Evolutionary conservation across 257 asterid species (phyloP).

Genomic region (Jacaranda mimosifolia): DNA sequence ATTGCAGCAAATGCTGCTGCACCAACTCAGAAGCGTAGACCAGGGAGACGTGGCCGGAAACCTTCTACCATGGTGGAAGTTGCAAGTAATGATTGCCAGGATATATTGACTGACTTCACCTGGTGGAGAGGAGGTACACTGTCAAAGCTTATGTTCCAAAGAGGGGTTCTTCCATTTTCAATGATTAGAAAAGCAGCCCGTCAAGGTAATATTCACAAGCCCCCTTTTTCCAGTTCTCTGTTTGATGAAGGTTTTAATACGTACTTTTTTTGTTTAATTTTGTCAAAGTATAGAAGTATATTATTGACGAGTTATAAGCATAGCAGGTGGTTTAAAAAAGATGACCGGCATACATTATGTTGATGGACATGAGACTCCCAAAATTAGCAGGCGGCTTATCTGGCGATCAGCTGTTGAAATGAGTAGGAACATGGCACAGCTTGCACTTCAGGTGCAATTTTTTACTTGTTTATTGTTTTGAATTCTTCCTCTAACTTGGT

Average conservation of each 20-base stretch:
- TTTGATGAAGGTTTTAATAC: background rate
- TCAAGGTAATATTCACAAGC: slow-evolving; percentile 49
- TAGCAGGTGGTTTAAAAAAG: slow-evolving; percentile 65
- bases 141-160: slow-evolving; percentile 54
- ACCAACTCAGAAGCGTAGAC: slow-evolving; percentile 68
- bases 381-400: slow-evolving; percentile 62
- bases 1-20: slow-evolving; percentile 49
- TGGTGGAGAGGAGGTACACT: slow-evolving; percentile 80
- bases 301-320: slow-evolving; percentile 24
- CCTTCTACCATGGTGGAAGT: slow-evolving; percentile 48
- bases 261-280: background rate
- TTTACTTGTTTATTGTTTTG: slow-evolving; percentile 8
- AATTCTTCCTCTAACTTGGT: background rate
- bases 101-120: slow-evolving; percentile 50
- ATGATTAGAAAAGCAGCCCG: slow-evolving; percentile 67
- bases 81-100: slow-evolving; percentile 49
- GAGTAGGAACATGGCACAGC: slow-evolving; percentile 68
- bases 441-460: slow-evolving; percentile 70
- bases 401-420: slow-evolving; percentile 84
- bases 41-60: slow-evolving; percentile 80
- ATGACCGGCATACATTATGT: slow-evolving; percentile 58
- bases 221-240: slow-evolving; percentile 4
- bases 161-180: slow-evolving; percentile 58
- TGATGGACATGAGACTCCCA: slow-evolving; percentile 60
- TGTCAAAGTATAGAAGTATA: background rate